These are phyloP conservation scores for Polychaeton citri DNA, from an alignment of 2,329 filamentous ascomycete species.

Conservation along the genomic window DNA sequence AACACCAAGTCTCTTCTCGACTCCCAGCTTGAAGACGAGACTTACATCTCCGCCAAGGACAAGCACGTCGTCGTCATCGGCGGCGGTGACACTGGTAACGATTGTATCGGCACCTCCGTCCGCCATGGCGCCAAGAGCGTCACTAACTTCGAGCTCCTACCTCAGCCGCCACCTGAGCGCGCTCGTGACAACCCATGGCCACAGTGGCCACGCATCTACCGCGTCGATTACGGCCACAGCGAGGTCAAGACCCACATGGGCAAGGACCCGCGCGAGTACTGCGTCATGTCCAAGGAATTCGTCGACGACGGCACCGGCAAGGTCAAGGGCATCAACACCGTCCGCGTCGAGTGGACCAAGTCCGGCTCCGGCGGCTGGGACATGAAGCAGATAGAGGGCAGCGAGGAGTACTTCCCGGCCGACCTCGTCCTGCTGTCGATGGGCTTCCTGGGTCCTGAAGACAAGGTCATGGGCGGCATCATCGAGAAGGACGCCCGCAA, in stretches of 20 bases:
- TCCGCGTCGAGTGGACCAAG: slow-evolving; percentile 93
- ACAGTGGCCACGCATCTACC: slow-evolving; percentile 95
- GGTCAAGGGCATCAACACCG: slow-evolving; percentile 91
- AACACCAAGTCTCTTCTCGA: slow-evolving; percentile 97
- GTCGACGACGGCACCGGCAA: slow-evolving; percentile 76
- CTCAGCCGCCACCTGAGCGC: slow-evolving; percentile 81
- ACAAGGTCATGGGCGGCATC: slow-evolving; percentile 70
- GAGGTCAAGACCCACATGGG: slow-evolving; percentile 95
- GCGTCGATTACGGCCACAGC: slow-evolving; percentile 93
- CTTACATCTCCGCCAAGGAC: slow-evolving; percentile 88
- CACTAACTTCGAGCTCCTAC: slow-evolving; percentile 90
- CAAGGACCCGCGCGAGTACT: slow-evolving; percentile 91
- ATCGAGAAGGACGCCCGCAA: slow-evolving; percentile 86
- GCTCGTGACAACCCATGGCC: slow-evolving; percentile 95
- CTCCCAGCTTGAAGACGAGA: slow-evolving; percentile 67
- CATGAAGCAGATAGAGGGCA: slow-evolving; percentile 93
- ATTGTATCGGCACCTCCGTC: slow-evolving; percentile 93
- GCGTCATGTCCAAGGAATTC: slow-evolving; percentile 96
- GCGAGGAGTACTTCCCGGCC: slow-evolving; percentile 90
- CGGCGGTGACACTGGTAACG: slow-evolving; percentile 94
- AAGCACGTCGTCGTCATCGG: slow-evolving; percentile 96
- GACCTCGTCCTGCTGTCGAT: slow-evolving; percentile 90
- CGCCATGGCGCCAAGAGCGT: slow-evolving; percentile 93
- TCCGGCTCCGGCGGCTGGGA: slow-evolving; percentile 83
- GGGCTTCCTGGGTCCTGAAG: slow-evolving; percentile 93